A percentile compares a stretch with the other conserved stretches of the same genome.
Evolutionary conservation across 768 basidiomycete genomes (phyloP).

Genomic region (Nevesoporus exiguus): DNA sequence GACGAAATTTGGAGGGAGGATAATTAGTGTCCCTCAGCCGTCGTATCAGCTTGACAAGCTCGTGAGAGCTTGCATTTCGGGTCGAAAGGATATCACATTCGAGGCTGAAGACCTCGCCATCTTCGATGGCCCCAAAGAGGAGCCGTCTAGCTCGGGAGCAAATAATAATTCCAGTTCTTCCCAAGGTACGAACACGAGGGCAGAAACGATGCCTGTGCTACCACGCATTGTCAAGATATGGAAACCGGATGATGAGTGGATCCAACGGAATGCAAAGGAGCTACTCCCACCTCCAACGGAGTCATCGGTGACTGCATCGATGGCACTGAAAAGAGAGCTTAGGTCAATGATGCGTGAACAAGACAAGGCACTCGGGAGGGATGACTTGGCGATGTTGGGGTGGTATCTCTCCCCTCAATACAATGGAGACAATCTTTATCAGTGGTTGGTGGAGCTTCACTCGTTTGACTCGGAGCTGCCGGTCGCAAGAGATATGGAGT

Average conservation of each 20-base stretch:
- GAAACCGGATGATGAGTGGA: slow-evolving; percentile 53
- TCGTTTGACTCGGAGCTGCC: slow-evolving; percentile 62
- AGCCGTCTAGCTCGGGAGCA: neutral
- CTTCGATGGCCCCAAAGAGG: slow-evolving; percentile 29
- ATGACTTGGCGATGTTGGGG: slow-evolving; percentile 44
- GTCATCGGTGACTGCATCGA: slow-evolving; percentile 50
- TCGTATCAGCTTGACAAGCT: slow-evolving; percentile 50
- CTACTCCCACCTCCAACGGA: slow-evolving; percentile 61
- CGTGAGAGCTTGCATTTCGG: slow-evolving; percentile 38
- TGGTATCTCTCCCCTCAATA: slow-evolving; percentile 71
- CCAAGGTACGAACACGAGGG: neutral
- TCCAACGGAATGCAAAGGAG: slow-evolving; percentile 39
- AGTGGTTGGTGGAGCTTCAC: slow-evolving; percentile 73
- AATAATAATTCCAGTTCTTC: neutral
- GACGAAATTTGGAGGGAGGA: slow-evolving; percentile 9
- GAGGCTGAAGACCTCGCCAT: slow-evolving; percentile 51
- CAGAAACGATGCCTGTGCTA: neutral
- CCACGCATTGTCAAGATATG: slow-evolving; percentile 35
- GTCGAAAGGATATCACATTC: slow-evolving; percentile 41
- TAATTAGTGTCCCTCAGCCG: slow-evolving; percentile 56
- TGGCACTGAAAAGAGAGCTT: slow-evolving; percentile 60
- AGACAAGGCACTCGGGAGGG: slow-evolving; percentile 41
- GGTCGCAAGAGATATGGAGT: slow-evolving; percentile 56
- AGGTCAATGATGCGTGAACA: slow-evolving; percentile 61
- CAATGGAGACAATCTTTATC: slow-evolving; percentile 64